phyloP scores from a whole-genome alignment of 805 yeast species.

The Pichia nakasei region DNA sequence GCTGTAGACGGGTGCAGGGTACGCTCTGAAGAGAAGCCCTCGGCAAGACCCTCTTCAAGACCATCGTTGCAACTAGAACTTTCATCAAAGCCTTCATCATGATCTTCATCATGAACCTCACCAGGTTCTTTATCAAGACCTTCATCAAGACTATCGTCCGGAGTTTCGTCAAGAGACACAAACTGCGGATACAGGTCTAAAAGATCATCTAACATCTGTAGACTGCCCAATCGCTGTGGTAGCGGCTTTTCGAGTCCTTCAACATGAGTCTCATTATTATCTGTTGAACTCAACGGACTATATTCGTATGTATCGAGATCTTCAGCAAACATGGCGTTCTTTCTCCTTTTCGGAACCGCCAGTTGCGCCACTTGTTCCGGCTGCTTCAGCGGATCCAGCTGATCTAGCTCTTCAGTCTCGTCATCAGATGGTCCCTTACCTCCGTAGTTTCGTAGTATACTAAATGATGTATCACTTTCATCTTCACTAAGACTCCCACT shows the following conservation, averaged over 20 bases:
- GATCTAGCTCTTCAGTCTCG: too few relatives aligned
- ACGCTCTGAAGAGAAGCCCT: not conserved
- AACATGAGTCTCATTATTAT: slow-evolving; percentile 1
- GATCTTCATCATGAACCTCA: too few relatives aligned
- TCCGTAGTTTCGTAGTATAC: slow-evolving; percentile 12
- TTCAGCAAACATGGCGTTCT: slow-evolving; percentile 26
- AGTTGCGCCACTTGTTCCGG: too few relatives aligned
- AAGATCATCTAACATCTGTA: slow-evolving; percentile 27
- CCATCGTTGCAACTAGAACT: too few relatives aligned
- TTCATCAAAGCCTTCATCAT: not conserved
- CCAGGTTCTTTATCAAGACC: too few relatives aligned
- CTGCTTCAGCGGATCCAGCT: too few relatives aligned
- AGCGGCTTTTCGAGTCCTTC: not conserved
- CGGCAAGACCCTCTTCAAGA: too few relatives aligned
- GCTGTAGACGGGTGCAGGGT: slow-evolving; percentile 2
- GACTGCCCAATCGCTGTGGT: slow-evolving; percentile 17
- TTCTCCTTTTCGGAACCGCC: slow-evolving; percentile 20
- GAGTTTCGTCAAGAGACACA: not conserved
- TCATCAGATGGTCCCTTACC: slow-evolving; percentile 1
- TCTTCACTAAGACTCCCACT: slow-evolving; percentile 35
- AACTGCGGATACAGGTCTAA: slow-evolving; percentile 15
- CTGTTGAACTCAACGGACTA: too few relatives aligned
- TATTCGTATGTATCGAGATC: slow-evolving; percentile 25
- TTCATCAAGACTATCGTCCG: too few relatives aligned
- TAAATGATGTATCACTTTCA: slow-evolving; percentile 21